phyloP scores from a whole-genome alignment of 2,329 filamentous ascomycete genomes.

The Aspergillus tubingensis region DNA sequence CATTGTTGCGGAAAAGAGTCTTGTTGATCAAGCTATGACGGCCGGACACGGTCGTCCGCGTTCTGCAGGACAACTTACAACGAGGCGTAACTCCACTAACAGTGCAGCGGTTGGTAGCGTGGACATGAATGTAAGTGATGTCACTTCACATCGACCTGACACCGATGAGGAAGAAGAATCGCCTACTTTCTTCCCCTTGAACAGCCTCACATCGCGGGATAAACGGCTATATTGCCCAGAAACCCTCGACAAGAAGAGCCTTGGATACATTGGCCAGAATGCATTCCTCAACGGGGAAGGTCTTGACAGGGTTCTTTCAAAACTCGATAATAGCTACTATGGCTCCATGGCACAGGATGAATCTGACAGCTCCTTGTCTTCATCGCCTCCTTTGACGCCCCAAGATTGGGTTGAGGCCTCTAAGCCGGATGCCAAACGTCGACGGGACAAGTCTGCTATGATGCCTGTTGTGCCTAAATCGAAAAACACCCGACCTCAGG shows the following conservation, averaged over 20 bases:
- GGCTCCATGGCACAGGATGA: slow-evolving; percentile 21
- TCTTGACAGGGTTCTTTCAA: slow-evolving; percentile 24
- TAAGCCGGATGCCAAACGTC: slow-evolving; percentile 26
- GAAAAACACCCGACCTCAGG: slow-evolving; percentile 14
- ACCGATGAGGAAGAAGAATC: slow-evolving; percentile 25
- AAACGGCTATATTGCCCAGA: slow-evolving; percentile 28
- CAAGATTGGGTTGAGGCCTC: slow-evolving; percentile 47
- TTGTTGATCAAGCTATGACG: slow-evolving; percentile 25
- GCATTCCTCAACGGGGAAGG: slow-evolving; percentile 24
- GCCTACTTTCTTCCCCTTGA: slow-evolving; percentile 36
- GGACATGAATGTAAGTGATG: slow-evolving; percentile 37
- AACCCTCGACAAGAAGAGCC: slow-evolving; percentile 24
- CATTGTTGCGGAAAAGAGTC: slow-evolving; percentile 32
- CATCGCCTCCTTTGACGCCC: slow-evolving; percentile 40
- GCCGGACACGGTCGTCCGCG: slow-evolving; percentile 31
- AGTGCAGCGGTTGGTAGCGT: slow-evolving; percentile 34
- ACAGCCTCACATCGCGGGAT: slow-evolving; percentile 29
- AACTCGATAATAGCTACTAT: slow-evolving; percentile 26
- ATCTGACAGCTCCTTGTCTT: slow-evolving; percentile 14
- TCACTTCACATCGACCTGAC: slow-evolving; percentile 26
- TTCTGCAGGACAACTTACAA: slow-evolving; percentile 38
- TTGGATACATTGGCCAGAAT: slow-evolving; percentile 25
- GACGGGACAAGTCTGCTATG: slow-evolving; percentile 17
- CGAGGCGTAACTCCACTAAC: slow-evolving; percentile 32
- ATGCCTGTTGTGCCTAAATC: slow-evolving; percentile 14